Conservation (phyloP, 2,329 filamentous ascomycete species). For the Penicillium brasilianum region DNA sequence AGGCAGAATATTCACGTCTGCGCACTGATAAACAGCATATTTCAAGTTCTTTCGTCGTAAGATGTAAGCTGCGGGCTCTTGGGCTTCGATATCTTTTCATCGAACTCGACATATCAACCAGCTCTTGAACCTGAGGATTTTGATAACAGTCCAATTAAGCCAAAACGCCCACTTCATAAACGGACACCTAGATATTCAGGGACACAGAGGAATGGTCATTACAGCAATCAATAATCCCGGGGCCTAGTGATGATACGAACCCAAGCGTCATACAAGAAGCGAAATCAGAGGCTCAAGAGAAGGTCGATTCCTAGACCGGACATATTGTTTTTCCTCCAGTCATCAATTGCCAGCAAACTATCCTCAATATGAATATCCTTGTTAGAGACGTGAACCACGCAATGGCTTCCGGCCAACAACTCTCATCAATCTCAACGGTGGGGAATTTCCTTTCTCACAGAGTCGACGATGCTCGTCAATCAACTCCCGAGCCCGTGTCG, state of each 20-base stretch:
- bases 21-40: too few species aligned
- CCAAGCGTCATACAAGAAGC: neutral
- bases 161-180: too few species aligned
- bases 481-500: constrained; percentile 4
- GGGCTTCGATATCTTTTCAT: too few species aligned
- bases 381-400: neutral
- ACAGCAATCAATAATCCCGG: too few species aligned
- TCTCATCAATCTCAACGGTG: constrained; percentile 16
- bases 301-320: neutral
- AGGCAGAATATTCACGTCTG: too few species aligned
- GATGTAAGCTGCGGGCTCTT: too few species aligned
- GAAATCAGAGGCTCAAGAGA: neutral
- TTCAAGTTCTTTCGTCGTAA: too few species aligned
- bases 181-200: too few species aligned
- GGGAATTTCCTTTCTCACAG: constrained; percentile 16
- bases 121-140: too few species aligned
- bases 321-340: neutral
- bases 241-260: neutral
- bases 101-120: too few species aligned
- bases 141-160: too few species aligned
- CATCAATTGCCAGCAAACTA: neutral
- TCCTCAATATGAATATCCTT: neutral
- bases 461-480: constrained; percentile 14
- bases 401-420: constrained; percentile 19
- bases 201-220: too few species aligned